Evolutionary conservation across 208 protist species (phyloP).

Genomic region (Leishmania lainsoni): DNA sequence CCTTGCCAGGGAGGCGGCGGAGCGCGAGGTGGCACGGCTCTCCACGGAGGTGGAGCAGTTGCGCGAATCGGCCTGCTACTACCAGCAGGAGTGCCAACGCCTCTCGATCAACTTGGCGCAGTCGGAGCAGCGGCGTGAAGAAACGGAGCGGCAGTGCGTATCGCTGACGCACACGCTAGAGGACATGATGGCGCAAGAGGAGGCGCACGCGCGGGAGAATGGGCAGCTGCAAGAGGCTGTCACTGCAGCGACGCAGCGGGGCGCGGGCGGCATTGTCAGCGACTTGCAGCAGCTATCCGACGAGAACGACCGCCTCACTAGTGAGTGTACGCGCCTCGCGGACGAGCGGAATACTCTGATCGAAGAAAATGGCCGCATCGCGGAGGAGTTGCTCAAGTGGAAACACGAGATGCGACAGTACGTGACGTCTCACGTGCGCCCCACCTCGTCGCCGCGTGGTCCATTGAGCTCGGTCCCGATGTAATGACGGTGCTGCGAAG

Average conservation of each 20-base stretch:
- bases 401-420: constrained; percentile 56
- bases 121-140: constrained; percentile 36
- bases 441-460: constrained; percentile 16
- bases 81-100: constrained; percentile 33
- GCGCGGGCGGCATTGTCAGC: constrained; percentile 22
- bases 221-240: constrained; percentile 33
- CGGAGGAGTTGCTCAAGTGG: constrained; percentile 57
- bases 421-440: constrained; percentile 22
- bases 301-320: constrained; percentile 58
- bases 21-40: constrained; percentile 25
- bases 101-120: constrained; percentile 20
- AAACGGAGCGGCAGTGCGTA: constrained; percentile 38
- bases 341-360: constrained; percentile 41
- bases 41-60: constrained; percentile 27
- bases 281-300: constrained; percentile 41
- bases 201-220: constrained; percentile 35
- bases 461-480: not conserved
- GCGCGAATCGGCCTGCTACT: constrained; percentile 30
- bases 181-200: constrained; percentile 51
- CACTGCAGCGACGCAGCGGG: constrained; percentile 6
- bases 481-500: not conserved
- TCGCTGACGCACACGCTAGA: constrained; percentile 44
- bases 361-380: constrained; percentile 57
- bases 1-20: constrained; percentile 19
- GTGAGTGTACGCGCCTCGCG: constrained; percentile 53